A percentile compares a stretch with the other conserved stretches of the same genome.
Conservation (phyloP, 1,139 yeast species). For the Fermentozyma sake region DNA sequence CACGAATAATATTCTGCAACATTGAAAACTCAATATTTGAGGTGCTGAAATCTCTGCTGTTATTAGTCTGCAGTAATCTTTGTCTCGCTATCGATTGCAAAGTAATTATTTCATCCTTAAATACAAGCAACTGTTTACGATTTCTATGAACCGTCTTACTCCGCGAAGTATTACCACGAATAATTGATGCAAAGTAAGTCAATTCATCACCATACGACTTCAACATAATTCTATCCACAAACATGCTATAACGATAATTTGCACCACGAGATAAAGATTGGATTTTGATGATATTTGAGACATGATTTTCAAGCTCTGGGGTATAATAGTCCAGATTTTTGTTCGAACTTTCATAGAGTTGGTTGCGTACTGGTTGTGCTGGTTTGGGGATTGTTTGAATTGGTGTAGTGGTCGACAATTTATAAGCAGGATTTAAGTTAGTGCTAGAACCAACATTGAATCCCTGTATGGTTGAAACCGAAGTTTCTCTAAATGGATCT, state of each 20-base stretch:
- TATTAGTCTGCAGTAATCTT: slow-evolving; percentile 14
- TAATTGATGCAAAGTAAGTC: slow-evolving; percentile 28
- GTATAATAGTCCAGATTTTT: slow-evolving; percentile 12
- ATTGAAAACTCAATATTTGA: slow-evolving; percentile 7
- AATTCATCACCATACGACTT: slow-evolving; percentile 51
- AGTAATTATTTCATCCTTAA: slow-evolving; percentile 22
- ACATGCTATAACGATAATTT: slow-evolving; percentile 55
- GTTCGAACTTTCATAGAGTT: background rate
- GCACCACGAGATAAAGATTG: slow-evolving; percentile 70
- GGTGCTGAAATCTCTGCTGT: slow-evolving; percentile 9
- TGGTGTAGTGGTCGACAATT: background rate
- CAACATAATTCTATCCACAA: slow-evolving; percentile 56
- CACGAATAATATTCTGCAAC: slow-evolving; percentile 30
- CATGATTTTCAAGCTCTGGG: slow-evolving; percentile 23
- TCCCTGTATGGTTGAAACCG: no score
- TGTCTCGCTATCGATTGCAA: slow-evolving; percentile 37
- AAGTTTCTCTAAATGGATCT: slow-evolving; percentile 1
- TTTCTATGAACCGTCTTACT: slow-evolving; percentile 35
- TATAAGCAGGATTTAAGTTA: no score
- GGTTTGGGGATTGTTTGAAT: background rate
- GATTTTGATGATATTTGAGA: slow-evolving; percentile 32
- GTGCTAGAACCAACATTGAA: no score
- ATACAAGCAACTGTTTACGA: slow-evolving; percentile 29
- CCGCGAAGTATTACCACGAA: slow-evolving; percentile 39
- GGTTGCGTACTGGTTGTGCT: background rate